Percentiles rank a stretch among this genome's conserved stretches.
Evolutionary conservation across 2,329 filamentous ascomycete species (phyloP).

Genomic region (Scorias spongiosa): DNA sequence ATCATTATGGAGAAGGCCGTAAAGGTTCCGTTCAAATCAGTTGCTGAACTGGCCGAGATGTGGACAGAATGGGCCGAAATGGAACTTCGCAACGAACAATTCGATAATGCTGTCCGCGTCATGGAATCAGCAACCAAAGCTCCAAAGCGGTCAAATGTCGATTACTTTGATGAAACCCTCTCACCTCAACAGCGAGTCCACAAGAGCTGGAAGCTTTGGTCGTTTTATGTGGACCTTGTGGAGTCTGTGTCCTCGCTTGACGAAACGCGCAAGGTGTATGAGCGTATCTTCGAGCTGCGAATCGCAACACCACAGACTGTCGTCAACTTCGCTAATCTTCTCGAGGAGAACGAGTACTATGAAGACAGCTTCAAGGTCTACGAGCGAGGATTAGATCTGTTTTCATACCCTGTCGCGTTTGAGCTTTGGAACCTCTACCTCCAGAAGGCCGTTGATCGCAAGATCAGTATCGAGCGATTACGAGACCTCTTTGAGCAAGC

Average conservation of each 20-base stretch:
- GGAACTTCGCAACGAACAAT: conserved; percentile 91
- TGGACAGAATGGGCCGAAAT: conserved; percentile 99
- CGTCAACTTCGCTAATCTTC: conserved; percentile 90
- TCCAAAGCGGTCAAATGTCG: conserved; percentile 94
- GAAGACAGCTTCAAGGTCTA: conserved; percentile 98
- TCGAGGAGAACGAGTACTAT: conserved; percentile 89
- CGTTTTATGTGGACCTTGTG: conserved; percentile 95
- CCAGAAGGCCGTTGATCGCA: conserved; percentile 90
- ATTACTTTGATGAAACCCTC: conserved; percentile 92
- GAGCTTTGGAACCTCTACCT: conserved; percentile 98
- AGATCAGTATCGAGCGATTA: conserved; percentile 76
- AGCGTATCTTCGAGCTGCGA: conserved; percentile 92
- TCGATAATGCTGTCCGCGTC: conserved; percentile 83
- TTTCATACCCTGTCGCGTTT: conserved; percentile 94
- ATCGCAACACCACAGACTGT: conserved; percentile 97
- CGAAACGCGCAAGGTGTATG: conserved; percentile 87
- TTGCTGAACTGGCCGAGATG: conserved; percentile 92
- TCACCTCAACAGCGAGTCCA: conserved; percentile 92
- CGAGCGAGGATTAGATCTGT: conserved; percentile 90
- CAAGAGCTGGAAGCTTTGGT: conserved; percentile 99
- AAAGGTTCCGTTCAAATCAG: conserved; percentile 94
- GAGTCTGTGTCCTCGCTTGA: conserved; percentile 85
- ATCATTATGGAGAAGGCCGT: conserved; percentile 96
- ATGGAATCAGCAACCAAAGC: conserved; percentile 96
- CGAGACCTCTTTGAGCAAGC: conserved; percentile 83